Base-by-base conservation (phyloP, 2,329 filamentous ascomycete species). In the Aspergillus japonicus region DNA sequence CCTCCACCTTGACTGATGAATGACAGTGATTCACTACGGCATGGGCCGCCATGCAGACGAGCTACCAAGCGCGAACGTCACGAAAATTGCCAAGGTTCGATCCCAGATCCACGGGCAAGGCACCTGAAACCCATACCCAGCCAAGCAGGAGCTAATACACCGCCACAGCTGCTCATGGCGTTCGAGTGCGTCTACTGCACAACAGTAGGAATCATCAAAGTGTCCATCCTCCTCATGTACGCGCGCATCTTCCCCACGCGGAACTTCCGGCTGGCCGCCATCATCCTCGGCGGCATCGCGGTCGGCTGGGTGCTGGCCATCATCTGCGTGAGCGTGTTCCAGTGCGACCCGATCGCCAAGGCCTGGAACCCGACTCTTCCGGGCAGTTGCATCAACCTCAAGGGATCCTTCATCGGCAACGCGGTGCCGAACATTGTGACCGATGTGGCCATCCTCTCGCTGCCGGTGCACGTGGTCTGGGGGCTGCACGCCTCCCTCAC, bases 221-320 rank as follows among this genome's bases (percentile, higher is more conserved):
- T 83, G 14, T 78, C 78, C 54, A 72, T 84, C 23, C 66, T 85
- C 49, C 69, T 83, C 47, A 82, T 84, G 80, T 84, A 83, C 71
- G 77, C 77, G 65, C 80, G 81, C 65, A 82, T 84, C 62, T 84
- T 84, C 67, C 79, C 73, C 21, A 71, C 79, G 4, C 71, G 72
- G 0, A 75, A 74, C 59, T 80, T 83, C 61, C 77, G 77, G 64
- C 77, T 71, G 59, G 75, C 75, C 66, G 74, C 75, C 1, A 77
- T 75, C 64, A 66, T 70, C 2, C 73, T 83, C 5, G 78, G 75
- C 8, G 60, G 64, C 16, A 77, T 84, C 6, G 75, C 80, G 42
- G 73, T 83, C 58, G 69, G 70, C 23, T 84, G 82, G 81, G 77
- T 78, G 31, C 69, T 83, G 33, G 74, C 73, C 58, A 79, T 82